Evolutionary conservation across 129 eudicot species (phyloP).

Genomic region (Glebionis coronaria): DNA sequence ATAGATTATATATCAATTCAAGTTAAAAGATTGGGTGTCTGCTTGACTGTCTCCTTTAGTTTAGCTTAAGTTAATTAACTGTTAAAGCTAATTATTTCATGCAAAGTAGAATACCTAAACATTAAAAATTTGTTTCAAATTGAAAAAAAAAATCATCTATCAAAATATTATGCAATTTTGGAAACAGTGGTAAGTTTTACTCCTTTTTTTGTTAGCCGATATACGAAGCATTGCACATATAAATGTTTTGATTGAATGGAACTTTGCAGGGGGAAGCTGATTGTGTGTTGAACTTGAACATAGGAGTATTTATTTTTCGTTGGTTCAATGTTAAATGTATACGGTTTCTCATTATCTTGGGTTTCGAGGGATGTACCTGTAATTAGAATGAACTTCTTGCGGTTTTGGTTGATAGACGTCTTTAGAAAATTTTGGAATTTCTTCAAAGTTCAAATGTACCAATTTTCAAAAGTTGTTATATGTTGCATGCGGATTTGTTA

Average conservation of each 20-base stretch:
- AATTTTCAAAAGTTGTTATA: background rate
- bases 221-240: background rate
- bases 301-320: slow-evolving; percentile 18
- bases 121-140: background rate
- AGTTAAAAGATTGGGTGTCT: too few relatives aligned
- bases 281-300: slow-evolving; percentile 22
- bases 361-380: slow-evolving; percentile 41
- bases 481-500: background rate
- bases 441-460: background rate
- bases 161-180: too few relatives aligned
- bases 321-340: slow-evolving; percentile 16
- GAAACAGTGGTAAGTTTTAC: background rate
- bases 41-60: too few relatives aligned
- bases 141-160: too few relatives aligned
- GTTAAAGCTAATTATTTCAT: background rate
- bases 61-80: background rate
- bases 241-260: slow-evolving; percentile 18
- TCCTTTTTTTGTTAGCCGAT: background rate
- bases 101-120: background rate
- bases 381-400: slow-evolving; percentile 30
- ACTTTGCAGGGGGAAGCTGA: slow-evolving; percentile 58
- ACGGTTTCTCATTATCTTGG: slow-evolving; percentile 11
- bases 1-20: too few relatives aligned
- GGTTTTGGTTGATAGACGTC: slow-evolving; percentile 19
- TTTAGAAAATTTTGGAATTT: slow-evolving; percentile 7